Evolutionary conservation across 2,329 filamentous ascomycete genomes (phyloP), one percentile per base, ranked within the genome.

Genomic region (Paracamarosporium sp.): DNA sequence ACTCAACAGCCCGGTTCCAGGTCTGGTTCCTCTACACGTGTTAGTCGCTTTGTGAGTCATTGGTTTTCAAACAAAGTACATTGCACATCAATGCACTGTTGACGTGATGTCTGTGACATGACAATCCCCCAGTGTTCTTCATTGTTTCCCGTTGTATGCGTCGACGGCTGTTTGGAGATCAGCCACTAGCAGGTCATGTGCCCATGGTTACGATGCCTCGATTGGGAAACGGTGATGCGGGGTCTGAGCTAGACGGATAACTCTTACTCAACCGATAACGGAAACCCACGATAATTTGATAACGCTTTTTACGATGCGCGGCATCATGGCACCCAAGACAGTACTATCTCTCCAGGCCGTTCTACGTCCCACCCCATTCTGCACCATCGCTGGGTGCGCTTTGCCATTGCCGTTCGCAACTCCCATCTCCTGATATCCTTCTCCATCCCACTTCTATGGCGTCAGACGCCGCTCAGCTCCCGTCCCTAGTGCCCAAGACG

Each of bases 201-300:
- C 28, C 35, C 48, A 31, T 38, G 48, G 48, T 28, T 51, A 9
- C n/a, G 22, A 31, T 51, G 35, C 48, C 48, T 38, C 11, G 17
- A 41, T 43, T 41, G 24, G 48, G 48, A 41, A 48, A 13, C 30
- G 45, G 20, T 4, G 15, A 51, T 31, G 48, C 36, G 48, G 35
- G 48, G 48, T 50, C 47, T 50, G 24, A n/a, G 33, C 47, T 35
- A 38, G 13, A 28, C 5, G 15, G 28, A 28, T 51, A 27, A 36
- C 48, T 51, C 48, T 41, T 51, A 51, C 48, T 36, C 33, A 50
- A 50, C 33, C 33, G 47, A 50, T 50, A 40, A 33, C 48, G 12
- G 48, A 31, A 51, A 30, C 48, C 8, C 35, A 41, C 25, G 48
- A 51, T 30, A 51, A 51, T 24, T 22, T 17, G n/a, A 41, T 22